A percentile compares a stretch with the other conserved stretches of the same genome.
phyloP scores from a whole-genome alignment of 257 asterid genomes.

The Nicotiana tabacum region DNA sequence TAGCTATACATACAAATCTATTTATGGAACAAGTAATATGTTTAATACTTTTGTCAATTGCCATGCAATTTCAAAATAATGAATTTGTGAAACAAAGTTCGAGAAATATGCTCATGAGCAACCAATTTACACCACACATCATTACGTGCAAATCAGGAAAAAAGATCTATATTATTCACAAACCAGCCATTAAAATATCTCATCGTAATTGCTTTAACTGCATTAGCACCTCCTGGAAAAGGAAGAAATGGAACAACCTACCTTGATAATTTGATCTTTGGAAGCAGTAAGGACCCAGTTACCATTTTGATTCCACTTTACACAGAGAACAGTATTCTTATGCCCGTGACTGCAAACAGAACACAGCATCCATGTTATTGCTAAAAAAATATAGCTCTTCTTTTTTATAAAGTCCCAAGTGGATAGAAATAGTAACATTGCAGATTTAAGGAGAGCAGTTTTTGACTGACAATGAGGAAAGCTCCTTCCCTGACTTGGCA shows the following conservation, averaged over 20 bases:
- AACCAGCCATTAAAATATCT: not conserved
- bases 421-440: not conserved
- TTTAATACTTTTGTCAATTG: not conserved
- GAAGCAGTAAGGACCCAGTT: constrained; percentile 97
- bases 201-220: not conserved
- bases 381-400: not conserved
- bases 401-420: not conserved
- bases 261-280: constrained; percentile 97
- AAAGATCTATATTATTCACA: not conserved
- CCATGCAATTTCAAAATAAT: not conserved
- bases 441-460: constrained; percentile 3
- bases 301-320: constrained; percentile 95
- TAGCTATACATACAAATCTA: no score
- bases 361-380: constrained; percentile 7
- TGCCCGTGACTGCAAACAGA: constrained; percentile 84
- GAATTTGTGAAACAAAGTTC: not conserved
- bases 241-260: constrained; percentile 18
- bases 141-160: not conserved
- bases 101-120: not conserved
- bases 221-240: not conserved
- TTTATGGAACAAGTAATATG: not conserved
- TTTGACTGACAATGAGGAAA: constrained; percentile 77
- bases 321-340: constrained; percentile 85
- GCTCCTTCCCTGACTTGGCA: constrained; percentile 92
- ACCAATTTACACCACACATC: not conserved